These are phyloP conservation scores for Gymnopilus dilepis DNA, from an alignment of 768 basidiomycete genomes.

Conservation along the genomic window DNA sequence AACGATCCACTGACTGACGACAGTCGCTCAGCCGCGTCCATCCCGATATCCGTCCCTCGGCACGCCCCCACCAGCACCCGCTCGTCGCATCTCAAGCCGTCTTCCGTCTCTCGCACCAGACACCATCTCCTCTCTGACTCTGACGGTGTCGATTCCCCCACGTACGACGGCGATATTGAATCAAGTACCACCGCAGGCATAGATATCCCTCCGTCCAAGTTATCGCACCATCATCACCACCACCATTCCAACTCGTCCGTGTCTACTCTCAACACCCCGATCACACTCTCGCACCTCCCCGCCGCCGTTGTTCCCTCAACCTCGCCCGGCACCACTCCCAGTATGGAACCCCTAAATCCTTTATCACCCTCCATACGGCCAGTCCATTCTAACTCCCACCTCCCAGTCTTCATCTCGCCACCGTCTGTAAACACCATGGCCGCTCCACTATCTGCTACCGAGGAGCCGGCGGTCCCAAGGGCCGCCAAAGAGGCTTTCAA, in stretches of 20 bases:
- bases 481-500: conserved; percentile 52
- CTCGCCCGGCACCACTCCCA: conserved; percentile 18
- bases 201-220: conserved; percentile 40
- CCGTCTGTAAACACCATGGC: conserved; percentile 31
- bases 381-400: conserved; percentile 29
- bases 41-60: conserved; percentile 41
- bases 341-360: conserved; percentile 20
- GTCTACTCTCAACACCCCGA: conserved; percentile 57
- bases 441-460: conserved; percentile 34
- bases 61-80: conserved; percentile 31
- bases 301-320: conserved; percentile 1
- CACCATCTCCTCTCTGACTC: conserved; percentile 73
- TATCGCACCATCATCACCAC: conserved; percentile 41
- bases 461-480: conserved; percentile 48
- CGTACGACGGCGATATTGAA: conserved; percentile 91
- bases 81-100: conserved; percentile 37
- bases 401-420: conserved; percentile 41
- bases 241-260: conserved; percentile 48
- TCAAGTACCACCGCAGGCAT: conserved; percentile 68
- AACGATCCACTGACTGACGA: conserved; percentile 88
- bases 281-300: conserved; percentile 24
- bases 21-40: conserved; percentile 55
- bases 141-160: conserved; percentile 82
- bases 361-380: conserved; percentile 26
- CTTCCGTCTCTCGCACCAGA: conserved; percentile 36